These are phyloP conservation scores for Xylariaceae sp. DNA, from an alignment of 2,329 filamentous ascomycete genomes.

Conservation along the genomic window DNA sequence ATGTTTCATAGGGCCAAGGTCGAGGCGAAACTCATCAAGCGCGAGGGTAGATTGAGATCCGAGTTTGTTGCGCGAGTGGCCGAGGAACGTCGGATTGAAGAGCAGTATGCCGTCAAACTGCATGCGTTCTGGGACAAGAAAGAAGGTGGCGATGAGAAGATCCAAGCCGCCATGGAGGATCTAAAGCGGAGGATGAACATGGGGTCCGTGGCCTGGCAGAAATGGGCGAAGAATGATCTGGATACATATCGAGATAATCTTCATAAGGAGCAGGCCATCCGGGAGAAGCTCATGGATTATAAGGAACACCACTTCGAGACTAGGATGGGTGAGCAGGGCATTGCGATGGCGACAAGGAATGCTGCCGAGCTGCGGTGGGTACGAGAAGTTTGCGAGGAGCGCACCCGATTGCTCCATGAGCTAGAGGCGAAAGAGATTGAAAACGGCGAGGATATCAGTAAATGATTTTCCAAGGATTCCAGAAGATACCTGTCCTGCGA, in stretches of 20 bases:
- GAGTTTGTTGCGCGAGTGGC: slow-evolving; percentile 40
- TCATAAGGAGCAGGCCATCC: slow-evolving; percentile 37
- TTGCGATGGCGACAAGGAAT: slow-evolving; percentile 31
- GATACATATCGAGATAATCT: slow-evolving; percentile 33
- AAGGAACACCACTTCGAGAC: slow-evolving; percentile 31
- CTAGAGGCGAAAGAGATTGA: slow-evolving; percentile 42
- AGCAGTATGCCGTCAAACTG: slow-evolving; percentile 39
- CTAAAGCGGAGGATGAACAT: slow-evolving; percentile 40
- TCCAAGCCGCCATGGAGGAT: slow-evolving; percentile 33
- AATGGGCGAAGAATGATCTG: slow-evolving; percentile 39
- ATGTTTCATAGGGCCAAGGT: slow-evolving; percentile 27
- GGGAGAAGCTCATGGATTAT: slow-evolving; percentile 41
- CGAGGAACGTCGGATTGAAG: slow-evolving; percentile 41
- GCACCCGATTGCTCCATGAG: slow-evolving; percentile 38
- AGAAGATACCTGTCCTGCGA: slow-evolving; percentile 1
- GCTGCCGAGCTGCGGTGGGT: slow-evolving; percentile 46
- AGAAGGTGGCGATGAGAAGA: slow-evolving; percentile 27
- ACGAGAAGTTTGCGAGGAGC: slow-evolving; percentile 40
- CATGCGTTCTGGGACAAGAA: slow-evolving; percentile 36
- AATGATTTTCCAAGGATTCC: slow-evolving; percentile 24
- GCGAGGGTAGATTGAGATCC: slow-evolving; percentile 33
- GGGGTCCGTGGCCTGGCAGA: slow-evolving; percentile 38
- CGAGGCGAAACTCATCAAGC: slow-evolving; percentile 30
- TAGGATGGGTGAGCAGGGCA: slow-evolving; percentile 29
- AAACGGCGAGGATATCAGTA: slow-evolving; percentile 28